Evolutionary conservation across 148 eudicot genomes (phyloP).

Genomic region (Amaranthus hypochondriacus): DNA sequence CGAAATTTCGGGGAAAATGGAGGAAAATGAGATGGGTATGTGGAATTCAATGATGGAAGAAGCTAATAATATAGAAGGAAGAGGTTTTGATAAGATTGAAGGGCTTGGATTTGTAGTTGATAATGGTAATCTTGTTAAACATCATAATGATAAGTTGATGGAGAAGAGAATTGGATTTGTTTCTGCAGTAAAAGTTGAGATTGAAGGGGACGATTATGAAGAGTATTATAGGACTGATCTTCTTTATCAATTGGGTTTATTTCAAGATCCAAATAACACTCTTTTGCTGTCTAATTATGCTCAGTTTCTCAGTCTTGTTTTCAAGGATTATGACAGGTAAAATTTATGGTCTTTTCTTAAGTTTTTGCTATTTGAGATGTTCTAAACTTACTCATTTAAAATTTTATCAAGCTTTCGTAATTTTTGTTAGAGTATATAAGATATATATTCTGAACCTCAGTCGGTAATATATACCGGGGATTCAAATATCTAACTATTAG

Average conservation of each 20-base stretch:
- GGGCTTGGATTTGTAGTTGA: constrained; percentile 20
- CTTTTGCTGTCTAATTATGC: constrained; percentile 67
- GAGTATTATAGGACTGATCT: constrained; percentile 58
- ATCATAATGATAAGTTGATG: background rate
- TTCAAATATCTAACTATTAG: no score
- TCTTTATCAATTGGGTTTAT: constrained; percentile 46
- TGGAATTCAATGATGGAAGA: constrained; percentile 61
- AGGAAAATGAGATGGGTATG: constrained; percentile 28
- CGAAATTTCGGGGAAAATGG: constrained; percentile 18
- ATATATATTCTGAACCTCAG: no score
- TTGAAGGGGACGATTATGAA: constrained; percentile 50
- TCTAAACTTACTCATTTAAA: background rate
- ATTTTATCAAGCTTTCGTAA: no score
- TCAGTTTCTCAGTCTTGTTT: constrained; percentile 57
- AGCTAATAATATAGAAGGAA: constrained; percentile 27
- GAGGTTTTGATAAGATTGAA: constrained; percentile 12
- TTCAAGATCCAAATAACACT: constrained; percentile 51
- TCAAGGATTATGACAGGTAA: constrained; percentile 60
- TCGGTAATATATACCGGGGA: no score
- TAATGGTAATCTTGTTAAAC: background rate
- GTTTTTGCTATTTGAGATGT: background rate
- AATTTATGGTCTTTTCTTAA: background rate
- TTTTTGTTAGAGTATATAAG: no score
- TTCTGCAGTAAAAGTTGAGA: constrained; percentile 39
- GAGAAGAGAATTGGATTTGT: constrained; percentile 25